These are phyloP conservation scores for Arachis stenosperma DNA, from an alignment of 306 rosid species.

Conservation along the genomic window DNA sequence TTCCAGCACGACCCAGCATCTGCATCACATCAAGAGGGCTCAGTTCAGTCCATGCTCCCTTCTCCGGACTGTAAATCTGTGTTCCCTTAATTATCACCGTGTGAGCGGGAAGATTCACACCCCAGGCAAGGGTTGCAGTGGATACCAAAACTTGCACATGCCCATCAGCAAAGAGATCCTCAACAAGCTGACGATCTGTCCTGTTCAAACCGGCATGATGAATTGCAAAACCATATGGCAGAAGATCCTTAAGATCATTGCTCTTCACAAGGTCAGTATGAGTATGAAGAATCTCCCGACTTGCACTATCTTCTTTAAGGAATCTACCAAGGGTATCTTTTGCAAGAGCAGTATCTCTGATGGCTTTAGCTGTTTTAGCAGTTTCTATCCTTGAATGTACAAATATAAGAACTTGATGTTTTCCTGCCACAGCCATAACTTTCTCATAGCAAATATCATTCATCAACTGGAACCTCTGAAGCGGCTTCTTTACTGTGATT, in stretches of 20 bases:
- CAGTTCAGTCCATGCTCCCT: conserved; percentile 97
- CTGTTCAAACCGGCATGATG: conserved; percentile 97
- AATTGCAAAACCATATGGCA: conserved; percentile 94
- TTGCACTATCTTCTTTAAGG: conserved; percentile 95
- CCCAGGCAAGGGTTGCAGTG: conserved; percentile 99
- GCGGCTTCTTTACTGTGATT: conserved; percentile 88
- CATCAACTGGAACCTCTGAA: conserved; percentile 99
- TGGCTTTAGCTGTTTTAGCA: conserved; percentile 98
- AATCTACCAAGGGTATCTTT: conserved; percentile 92
- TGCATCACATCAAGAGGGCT: conserved; percentile 97
- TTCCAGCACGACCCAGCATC: conserved; percentile 98
- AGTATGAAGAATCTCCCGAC: conserved; percentile 92
- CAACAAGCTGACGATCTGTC: conserved; percentile 92
- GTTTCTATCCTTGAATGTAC: conserved; percentile 98
- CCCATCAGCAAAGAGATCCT: conserved; percentile 93
- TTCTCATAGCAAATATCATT: conserved; percentile 92
- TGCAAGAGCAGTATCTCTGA: conserved; percentile 90
- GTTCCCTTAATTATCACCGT: conserved; percentile 92
- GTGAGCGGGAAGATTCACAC: conserved; percentile 95
- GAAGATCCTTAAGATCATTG: conserved; percentile 93
- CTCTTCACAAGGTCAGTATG: conserved; percentile 95
- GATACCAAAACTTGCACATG: conserved; percentile 96
- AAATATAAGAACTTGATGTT: conserved; percentile 94
- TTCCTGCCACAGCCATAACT: conserved; percentile 95
- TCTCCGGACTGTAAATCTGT: conserved; percentile 91